Evolutionary conservation across 2,329 filamentous ascomycete species (phyloP), one percentile per base, ranked within the genome.

Genomic region (Ophiosphaerella narmari): DNA sequence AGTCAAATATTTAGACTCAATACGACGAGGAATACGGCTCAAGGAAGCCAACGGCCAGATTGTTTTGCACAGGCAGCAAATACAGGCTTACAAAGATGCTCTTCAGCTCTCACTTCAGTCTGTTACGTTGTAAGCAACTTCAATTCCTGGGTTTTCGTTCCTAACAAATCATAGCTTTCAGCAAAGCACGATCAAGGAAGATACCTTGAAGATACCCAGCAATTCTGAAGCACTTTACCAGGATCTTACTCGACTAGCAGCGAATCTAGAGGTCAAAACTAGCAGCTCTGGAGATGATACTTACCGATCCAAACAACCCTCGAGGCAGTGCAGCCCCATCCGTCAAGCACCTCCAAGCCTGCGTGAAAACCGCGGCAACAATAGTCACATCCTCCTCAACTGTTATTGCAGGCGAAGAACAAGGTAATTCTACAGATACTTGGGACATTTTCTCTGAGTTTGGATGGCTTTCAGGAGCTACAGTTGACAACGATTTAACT

Each of bases 11-110:
- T 13, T 46, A 7, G 43, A 39, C 16, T 32, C 34, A 13, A 31
- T 21, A 16, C 33, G 43, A 16, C 33, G 34, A 4, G 21, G 16
- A 9, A 24, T 29, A 6, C 18, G 43, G 35, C 31, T 46, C n/a
- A 46, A 46, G 35, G 34, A 46, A 14, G 34, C 43, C 8, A 46
- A 39, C 14, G n/a, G 38, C 9, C 21, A 46, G 18, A 46, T 46
- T 31, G 35, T 32, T 31, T 29, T 39, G 13, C 31, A 46, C 29
- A 46, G 35, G 13, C 43, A 46, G 24, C 23, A 39, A 9, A 39
- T 46, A n/a, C 43, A 46, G 29, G 34, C 34, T 8, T 39, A 46
- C 14, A 39, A 39, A 18, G 34, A 46, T 33, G 43, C 43, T 12
- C 35, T 46, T 23, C 21, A 46, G 21, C 43, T 39, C 6, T 46